Evolutionary conservation across 441 rosid genomes (phyloP), one percentile per base, ranked within the genome.

Genomic region (Daphne laureola): DNA sequence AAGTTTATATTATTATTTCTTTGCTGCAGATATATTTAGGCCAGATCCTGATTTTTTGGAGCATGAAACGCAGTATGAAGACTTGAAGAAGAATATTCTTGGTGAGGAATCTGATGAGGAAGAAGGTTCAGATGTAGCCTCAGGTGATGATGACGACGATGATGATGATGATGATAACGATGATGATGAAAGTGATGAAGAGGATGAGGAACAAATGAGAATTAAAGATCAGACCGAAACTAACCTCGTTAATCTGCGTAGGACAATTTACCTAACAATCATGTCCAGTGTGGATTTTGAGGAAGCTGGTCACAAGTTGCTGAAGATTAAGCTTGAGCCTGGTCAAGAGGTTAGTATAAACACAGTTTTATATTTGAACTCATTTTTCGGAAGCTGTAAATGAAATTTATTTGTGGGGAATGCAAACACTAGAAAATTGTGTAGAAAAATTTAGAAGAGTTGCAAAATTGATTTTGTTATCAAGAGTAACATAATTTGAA

Each of bases 241-340:
- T 18, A 81, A 90, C 69, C 96, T 90, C 65, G 69, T 94, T 31
- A 94, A 87, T 65, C 91, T 94, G 21, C 81, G 97, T 46, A 85
- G 97, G 69, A 90, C 97, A 66, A 94, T 90, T 55, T 93, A 93
- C 65, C 71, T 90, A 16, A 90, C 99, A 17, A 90, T 93, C 23
- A 93, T 93, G 99, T 93, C 99, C 42, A 87, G 99, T 62, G 96
- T 87, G 45, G 96, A 90, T 67, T 93, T 90, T 62, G 99, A 93
- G 77, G 99, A 93, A 77, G 95, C 97, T 38, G 97, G 97, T 51
- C 97, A 93, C 78, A 93, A 90, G 64, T 70, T 93, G 23, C 65
- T 93, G 70, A 87, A 90, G 67, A 90, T 93, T 53, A 87, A 90
- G 72, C 83, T 93, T 23, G 91, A 90, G 75, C 88, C 96, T 2